phyloP scores from a whole-genome alignment of 2,329 filamentous ascomycete genomes.

The Colletotrichum eleusines region DNA sequence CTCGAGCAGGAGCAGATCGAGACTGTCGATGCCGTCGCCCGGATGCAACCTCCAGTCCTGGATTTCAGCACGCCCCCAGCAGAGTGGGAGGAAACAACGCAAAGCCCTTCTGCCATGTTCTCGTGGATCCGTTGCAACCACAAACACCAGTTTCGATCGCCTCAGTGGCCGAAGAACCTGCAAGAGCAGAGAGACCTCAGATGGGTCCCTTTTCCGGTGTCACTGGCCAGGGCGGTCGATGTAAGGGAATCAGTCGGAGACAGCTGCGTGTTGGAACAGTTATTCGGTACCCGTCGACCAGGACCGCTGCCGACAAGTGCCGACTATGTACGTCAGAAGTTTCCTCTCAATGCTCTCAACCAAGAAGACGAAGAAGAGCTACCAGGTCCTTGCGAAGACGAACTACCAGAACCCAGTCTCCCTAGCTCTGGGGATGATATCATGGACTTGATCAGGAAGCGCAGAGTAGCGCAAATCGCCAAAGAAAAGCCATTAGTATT shows the following conservation, averaged over 20 bases:
- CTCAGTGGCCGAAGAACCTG: conserved; percentile 40
- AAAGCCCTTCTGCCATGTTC: conserved; percentile 46
- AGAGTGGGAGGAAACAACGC: conserved; percentile 44
- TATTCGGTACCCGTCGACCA: background rate
- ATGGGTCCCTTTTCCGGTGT: conserved; percentile 26
- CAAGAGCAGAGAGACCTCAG: background rate
- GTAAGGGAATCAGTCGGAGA: conserved; percentile 25
- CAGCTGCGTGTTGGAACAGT: background rate
- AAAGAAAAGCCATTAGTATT: background rate
- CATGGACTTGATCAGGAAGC: conserved; percentile 26
- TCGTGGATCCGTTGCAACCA: conserved; percentile 18
- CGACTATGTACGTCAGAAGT: background rate
- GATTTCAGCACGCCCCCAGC: conserved; percentile 46
- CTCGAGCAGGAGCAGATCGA: conserved; percentile 48
- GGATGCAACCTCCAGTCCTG: conserved; percentile 48
- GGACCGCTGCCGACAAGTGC: conserved; percentile 7
- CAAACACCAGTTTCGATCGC: conserved; percentile 29
- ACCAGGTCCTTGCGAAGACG: background rate
- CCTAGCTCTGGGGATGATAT: background rate
- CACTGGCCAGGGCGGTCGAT: background rate
- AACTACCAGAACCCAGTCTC: background rate
- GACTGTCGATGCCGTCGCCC: conserved; percentile 44
- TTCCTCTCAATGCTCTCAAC: background rate
- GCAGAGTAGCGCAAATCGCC: background rate
- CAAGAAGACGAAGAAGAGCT: conserved; percentile 16